Evolutionary conservation across 139 green algal species (phyloP).

Genomic region (Picochlorum sp.): DNA sequence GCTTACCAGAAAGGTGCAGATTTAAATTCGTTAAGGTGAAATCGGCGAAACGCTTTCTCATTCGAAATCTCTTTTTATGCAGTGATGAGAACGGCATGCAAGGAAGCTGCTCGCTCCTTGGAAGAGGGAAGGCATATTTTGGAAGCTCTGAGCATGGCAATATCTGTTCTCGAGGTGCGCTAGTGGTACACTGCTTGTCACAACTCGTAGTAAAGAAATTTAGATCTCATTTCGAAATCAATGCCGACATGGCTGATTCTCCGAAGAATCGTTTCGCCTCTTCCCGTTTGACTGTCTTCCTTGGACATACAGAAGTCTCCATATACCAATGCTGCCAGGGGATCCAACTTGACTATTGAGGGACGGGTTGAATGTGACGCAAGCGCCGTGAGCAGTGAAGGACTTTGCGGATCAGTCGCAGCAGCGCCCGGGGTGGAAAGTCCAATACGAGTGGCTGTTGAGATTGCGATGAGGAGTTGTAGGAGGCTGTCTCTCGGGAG

Average conservation of each 20-base stretch:
- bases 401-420: slow-evolving; percentile 53
- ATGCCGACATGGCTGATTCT: too few species aligned
- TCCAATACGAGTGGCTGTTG: slow-evolving; percentile 34
- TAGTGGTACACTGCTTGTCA: too few species aligned
- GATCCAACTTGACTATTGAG: slow-evolving; percentile 57
- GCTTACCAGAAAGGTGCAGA: slow-evolving; percentile 33
- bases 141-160: slow-evolving; percentile 37
- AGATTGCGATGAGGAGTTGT: slow-evolving; percentile 32
- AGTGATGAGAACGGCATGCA: slow-evolving; percentile 36
- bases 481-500: slow-evolving; percentile 49
- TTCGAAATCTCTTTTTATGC: not conserved
- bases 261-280: too few species aligned
- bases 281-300: too few species aligned
- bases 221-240: too few species aligned
- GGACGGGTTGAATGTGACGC: slow-evolving; percentile 78
- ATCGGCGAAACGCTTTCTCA: not conserved
- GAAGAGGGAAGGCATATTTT: slow-evolving; percentile 1
- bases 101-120: slow-evolving; percentile 22
- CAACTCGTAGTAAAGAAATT: too few species aligned
- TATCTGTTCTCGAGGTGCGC: slow-evolving; percentile 47
- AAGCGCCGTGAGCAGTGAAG: slow-evolving; percentile 42
- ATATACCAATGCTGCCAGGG: slow-evolving; percentile 58
- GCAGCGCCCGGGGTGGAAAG: slow-evolving; percentile 52
- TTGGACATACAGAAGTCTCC: too few species aligned
- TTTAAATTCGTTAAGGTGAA: not conserved